Base-by-base conservation (phyloP, 2,329 filamentous ascomycete species). In the Berkeleyomyces basicola region DNA sequence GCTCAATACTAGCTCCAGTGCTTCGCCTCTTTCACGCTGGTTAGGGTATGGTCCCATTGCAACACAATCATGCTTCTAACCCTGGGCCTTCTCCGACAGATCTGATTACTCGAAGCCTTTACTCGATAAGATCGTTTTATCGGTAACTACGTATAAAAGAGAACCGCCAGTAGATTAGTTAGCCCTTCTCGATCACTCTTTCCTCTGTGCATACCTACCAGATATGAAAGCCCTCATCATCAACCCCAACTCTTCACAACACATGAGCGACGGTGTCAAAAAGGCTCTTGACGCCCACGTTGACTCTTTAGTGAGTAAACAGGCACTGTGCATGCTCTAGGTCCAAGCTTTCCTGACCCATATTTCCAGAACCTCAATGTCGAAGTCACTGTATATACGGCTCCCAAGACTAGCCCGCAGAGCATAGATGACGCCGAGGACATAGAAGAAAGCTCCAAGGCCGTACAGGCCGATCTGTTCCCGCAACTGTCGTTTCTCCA, bases 381-480 rank as follows among this genome's bases (percentile, higher is more conserved):
- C 46, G 31, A 59, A 53, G 16, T 59, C 16, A 36, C n/a, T 2
- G 31, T 39, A 6, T 55, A 59, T 33, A 53, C 62, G 14, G 62
- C 57, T 9, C 57, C 58, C 9, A 4, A n/a, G 53, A 42, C 46
- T 10, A 55, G 57, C 4, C 85, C 90, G 0, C 75, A 80, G 11
- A 91, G 87, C 72, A 96, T 96, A 74, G 85, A 96, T 73, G 80
- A 88, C 67, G 84, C 81, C 67, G 73, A 79, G 10, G 88, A 90
- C 70, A 85, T 90, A 4, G 71, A 74, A 1, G 71, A 76, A 59
- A 91, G 86, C 67, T 80, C 83, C 0, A 70, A 79, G 1, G 79
- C 82, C 63, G 87, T 88, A 59, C 74, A 85, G 14, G 74, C 77
- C 0, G 76, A 82, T 64, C 70, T 80, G 2, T 68, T 73, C 37